Evolutionary conservation across 495 filamentous ascomycete species (phyloP), one percentile per base, ranked within the genome.

Genomic region (Aspergillus sclerotiicarbonarius): DNA sequence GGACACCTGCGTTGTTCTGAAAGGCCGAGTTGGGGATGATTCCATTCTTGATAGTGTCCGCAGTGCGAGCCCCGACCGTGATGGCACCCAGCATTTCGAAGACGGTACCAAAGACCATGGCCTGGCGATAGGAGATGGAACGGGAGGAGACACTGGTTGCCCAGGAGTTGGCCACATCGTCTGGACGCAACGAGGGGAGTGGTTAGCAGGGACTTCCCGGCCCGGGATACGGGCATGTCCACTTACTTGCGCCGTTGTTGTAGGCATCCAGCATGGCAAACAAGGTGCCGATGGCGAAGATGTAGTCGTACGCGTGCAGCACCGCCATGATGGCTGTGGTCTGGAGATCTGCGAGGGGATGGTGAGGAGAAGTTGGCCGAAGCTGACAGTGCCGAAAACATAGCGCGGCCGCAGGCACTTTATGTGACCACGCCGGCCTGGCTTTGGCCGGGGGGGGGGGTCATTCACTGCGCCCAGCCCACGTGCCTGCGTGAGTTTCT

Each of bases 141-240:
- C 85, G 76, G 6, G 87, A 88, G 16, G 85, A 85, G 50, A 89
- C 86, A 61, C 80, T 84, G 54, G 87, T 89, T 4, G 87, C 87
- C 78, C 82, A 90, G 21, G 86, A 80, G 75, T 91, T 91, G 60
- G 88, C 88, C 31, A 90, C 88, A 87, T 91, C 88, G 72, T 90
- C 73, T 79, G 18, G 1, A 21, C 25, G 25, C 25, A 20, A 9
- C 41, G 6, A 19, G 16, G 21, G n/a, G n/a, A n/a, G 32, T 57
- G 9, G 31, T 54, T 48, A 49, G 25, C 10, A 16, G 51, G 18
- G 6, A 43, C 51, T 25, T 49, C 4, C 18, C 53, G 3, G 13
- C n/a, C n/a, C n/a, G n/a, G n/a, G n/a, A n/a, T n/a, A n/a, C n/a
- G n/a, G n/a, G n/a, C n/a, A n/a, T 3, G 21, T 29, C 4, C 13